Conservation (phyloP, 768 basidiomycete species). For the Holtermannia corniformis region DNA sequence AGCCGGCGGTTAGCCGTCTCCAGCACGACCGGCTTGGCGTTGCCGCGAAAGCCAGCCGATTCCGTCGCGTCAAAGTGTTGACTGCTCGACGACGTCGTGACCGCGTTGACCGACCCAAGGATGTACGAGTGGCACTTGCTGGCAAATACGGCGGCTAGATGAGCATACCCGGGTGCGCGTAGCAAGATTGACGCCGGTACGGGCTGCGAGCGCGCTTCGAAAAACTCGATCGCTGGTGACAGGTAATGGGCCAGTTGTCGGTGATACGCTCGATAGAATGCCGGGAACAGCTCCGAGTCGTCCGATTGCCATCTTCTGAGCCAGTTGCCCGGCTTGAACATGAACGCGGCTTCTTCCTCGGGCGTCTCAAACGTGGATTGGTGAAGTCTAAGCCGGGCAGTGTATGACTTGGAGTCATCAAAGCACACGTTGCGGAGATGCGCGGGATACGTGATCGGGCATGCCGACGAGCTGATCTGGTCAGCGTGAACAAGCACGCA, state of each 20-base stretch:
- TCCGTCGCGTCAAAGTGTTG: conserved; percentile 43
- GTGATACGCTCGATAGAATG: conserved; percentile 46
- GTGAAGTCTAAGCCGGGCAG: conserved; percentile 19
- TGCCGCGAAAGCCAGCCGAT: conserved; percentile 42
- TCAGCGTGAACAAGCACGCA: neutral
- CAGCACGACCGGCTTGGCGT: conserved; percentile 45
- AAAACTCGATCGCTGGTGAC: conserved; percentile 26
- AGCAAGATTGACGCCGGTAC: conserved; percentile 34
- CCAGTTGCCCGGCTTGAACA: conserved; percentile 43
- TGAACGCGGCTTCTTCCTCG: conserved; percentile 35
- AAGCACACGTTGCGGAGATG: conserved; percentile 39
- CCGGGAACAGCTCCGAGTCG: conserved; percentile 46
- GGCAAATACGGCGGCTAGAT: conserved; percentile 44
- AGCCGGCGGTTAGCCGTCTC: conserved; percentile 45
- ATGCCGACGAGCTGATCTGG: conserved; percentile 3
- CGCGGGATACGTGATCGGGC: conserved; percentile 26
- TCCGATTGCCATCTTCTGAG: conserved; percentile 46
- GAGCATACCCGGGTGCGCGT: conserved; percentile 44
- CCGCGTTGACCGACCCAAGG: conserved; percentile 45
- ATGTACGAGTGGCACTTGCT: conserved; percentile 45
- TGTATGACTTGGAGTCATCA: conserved; percentile 33
- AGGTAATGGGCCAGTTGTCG: conserved; percentile 42
- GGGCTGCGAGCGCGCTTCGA: conserved; percentile 20
- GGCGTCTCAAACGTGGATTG: conserved; percentile 22
- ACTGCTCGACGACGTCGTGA: conserved; percentile 42